Evolutionary conservation across 305 asterid species (phyloP).

Genomic region (Fraxinus baroniana): DNA sequence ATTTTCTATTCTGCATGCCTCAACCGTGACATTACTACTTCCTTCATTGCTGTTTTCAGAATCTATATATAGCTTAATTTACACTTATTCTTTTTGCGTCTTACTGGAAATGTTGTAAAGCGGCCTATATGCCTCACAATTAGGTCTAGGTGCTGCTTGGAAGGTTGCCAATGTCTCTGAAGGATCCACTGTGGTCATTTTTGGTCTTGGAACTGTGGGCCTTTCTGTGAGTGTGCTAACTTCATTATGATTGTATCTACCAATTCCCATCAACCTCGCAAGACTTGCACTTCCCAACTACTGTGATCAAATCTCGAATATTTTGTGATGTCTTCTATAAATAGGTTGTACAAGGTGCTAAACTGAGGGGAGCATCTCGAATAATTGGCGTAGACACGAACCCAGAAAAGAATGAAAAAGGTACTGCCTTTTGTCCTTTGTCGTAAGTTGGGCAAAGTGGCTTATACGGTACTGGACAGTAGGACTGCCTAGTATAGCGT

Average conservation of each 20-base stretch:
- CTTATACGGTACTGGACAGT: not conserved
- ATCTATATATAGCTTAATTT: not conserved
- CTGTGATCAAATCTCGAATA: slow-evolving; percentile 2
- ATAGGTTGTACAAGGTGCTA: slow-evolving; percentile 97
- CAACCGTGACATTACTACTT: not conserved
- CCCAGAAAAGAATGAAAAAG: slow-evolving; percentile 62
- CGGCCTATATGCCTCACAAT: slow-evolving; percentile 16
- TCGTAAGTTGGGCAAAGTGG: not conserved
- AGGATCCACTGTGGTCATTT: slow-evolving; percentile 82
- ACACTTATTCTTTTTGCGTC: not conserved
- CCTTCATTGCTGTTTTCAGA: not conserved
- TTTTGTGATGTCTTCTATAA: slow-evolving; percentile 15
- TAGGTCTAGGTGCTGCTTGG: slow-evolving; percentile 99
- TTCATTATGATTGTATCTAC: not conserved
- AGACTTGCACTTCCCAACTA: slow-evolving; percentile 2
- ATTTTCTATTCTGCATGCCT: not conserved
- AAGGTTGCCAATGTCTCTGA: slow-evolving; percentile 78
- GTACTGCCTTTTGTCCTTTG: slow-evolving; percentile 30
- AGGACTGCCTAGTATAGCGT: not conserved
- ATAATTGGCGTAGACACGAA: slow-evolving; percentile 86
- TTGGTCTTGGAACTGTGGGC: slow-evolving; percentile 98
- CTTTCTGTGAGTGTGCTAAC: slow-evolving; percentile 70
- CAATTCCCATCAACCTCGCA: not conserved
- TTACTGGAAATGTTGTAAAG: slow-evolving; percentile 15
- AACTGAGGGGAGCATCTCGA: slow-evolving; percentile 79